Conservation (phyloP, 2,329 filamentous ascomycete species). For the Salinomyces thailandicus region DNA sequence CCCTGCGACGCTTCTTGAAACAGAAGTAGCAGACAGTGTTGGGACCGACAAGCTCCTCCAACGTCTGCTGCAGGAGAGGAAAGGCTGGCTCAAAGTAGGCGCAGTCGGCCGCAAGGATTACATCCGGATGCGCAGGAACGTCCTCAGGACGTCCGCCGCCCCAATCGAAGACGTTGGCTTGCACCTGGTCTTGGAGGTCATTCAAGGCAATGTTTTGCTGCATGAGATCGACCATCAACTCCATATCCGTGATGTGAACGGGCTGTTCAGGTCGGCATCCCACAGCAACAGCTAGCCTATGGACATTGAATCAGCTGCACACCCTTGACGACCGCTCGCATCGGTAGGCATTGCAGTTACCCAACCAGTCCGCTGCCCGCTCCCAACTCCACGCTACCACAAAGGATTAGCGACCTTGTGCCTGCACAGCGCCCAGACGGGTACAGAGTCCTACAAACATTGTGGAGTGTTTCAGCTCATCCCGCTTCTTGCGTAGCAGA, state of each 20-base stretch:
- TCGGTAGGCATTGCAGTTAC: conserved; percentile 25
- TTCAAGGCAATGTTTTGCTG: conserved; percentile 79
- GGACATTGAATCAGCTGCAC: neutral
- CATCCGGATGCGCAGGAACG: conserved; percentile 48
- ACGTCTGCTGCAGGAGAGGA: conserved; percentile 69
- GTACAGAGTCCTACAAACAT: conserved; percentile 49
- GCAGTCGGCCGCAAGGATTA: conserved; percentile 91
- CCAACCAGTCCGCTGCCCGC: conserved; percentile 83
- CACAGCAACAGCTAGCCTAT: conserved; percentile 47
- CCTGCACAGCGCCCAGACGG: conserved; percentile 1
- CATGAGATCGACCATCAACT: conserved; percentile 78
- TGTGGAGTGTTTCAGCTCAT: conserved; percentile 53
- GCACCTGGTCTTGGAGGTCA: conserved; percentile 50
- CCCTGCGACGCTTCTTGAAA: conserved; percentile 84
- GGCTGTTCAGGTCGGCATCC: conserved; percentile 44
- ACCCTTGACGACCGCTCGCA: neutral
- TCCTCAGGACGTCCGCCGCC: conserved; percentile 33
- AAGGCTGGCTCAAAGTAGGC: conserved; percentile 97
- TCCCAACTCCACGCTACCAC: conserved; percentile 70
- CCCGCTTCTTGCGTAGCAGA: conserved; percentile 61
- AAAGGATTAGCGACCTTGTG: conserved; percentile 10
- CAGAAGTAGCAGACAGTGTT: conserved; percentile 70
- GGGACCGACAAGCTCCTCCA: conserved; percentile 59
- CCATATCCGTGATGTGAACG: conserved; percentile 79
- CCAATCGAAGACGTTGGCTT: conserved; percentile 72